Conservation (phyloP, 805 yeast species). For the Hanseniaspora vineae region DNA sequence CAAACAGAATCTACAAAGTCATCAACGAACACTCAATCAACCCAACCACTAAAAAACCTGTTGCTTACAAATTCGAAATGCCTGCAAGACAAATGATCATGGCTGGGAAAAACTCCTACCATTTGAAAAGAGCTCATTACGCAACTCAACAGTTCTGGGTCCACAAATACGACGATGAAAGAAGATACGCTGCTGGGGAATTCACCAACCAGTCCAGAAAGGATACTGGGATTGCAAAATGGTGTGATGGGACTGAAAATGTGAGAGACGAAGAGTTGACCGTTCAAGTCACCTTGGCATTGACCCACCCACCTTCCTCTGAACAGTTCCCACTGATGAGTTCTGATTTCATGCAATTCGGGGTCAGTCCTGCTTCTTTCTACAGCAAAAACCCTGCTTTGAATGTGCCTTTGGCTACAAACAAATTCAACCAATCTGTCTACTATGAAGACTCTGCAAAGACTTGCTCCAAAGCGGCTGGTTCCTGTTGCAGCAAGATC, state of each 20-base stretch:
- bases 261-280: conserved; percentile 68
- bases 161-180: conserved; percentile 61
- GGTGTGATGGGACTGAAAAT: conserved; percentile 55
- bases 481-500: conserved; percentile 11
- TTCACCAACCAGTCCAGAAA: conserved; percentile 67
- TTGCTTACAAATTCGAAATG: conserved; percentile 61
- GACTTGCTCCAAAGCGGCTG: neutral
- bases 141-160: conserved; percentile 77
- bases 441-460: conserved; percentile 21
- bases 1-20: conserved; percentile 61
- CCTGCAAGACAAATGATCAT: conserved; percentile 68
- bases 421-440: conserved; percentile 52
- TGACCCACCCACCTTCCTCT: conserved; percentile 71
- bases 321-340: conserved; percentile 91
- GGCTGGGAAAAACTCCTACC: conserved; percentile 50
- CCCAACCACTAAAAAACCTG: conserved; percentile 57
- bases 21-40: conserved; percentile 63
- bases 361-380: conserved; percentile 59
- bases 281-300: conserved; percentile 71
- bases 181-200: conserved; percentile 72
- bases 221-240: conserved; percentile 59
- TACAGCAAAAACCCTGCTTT: conserved; percentile 68
- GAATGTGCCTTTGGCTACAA: conserved; percentile 61
- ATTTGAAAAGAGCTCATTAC: conserved; percentile 57
- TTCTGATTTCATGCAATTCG: conserved; percentile 59